Evolutionary conservation across 2,329 filamentous ascomycete genomes (phyloP), one percentile per base, ranked within the genome.

Genomic region (Aureobasidium vineae): DNA sequence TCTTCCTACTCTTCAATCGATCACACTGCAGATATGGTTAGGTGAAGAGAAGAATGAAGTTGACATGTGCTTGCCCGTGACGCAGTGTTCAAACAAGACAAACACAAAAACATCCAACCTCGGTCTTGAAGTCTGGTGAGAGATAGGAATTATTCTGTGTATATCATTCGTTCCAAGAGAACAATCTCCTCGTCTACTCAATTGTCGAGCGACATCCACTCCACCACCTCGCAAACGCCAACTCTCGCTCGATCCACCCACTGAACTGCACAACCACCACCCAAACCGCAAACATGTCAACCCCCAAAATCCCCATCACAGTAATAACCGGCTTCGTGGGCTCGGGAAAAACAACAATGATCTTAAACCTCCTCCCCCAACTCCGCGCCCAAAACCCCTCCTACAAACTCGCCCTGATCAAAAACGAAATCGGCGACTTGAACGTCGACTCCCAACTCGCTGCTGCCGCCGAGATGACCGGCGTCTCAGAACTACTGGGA

Each of bases 391-490:
- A 97, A 84, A 90, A 89, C 68, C 88, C 88, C 63, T 89, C 88
- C 70, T 98, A 99, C 86, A 90, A 89, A 67, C 90, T 99, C 70
- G 95, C 94, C 2, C 88, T 99, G 19, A 86, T 99, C 65, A 99
- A 99, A 78, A 99, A 99, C 79, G 95, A 99, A 80, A 98, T 97
- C 77, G 95, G 95, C 75, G 93, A 98, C 77, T 80, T 99, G 49
- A 93, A 92, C 41, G 85, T 99, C 75, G 95, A 99, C 82, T 95
- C 91, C 1, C 91, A 97, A 77, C 88, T 99, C 36, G 94, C 95
- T 19, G 84, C 90, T 0, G 90, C 90, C 16, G 86, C 86, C 59
- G 88, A 93, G 69, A 92, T 99, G 71, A 89, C 91, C 0, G 94
- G 92, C 65, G 93, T 97, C 5, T 90, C 90, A 72, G 95, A 99